A percentile compares a stretch with the other conserved stretches of the same genome.
phyloP scores from a whole-genome alignment of 805 yeast genomes.

The Ogataea minuta region DNA sequence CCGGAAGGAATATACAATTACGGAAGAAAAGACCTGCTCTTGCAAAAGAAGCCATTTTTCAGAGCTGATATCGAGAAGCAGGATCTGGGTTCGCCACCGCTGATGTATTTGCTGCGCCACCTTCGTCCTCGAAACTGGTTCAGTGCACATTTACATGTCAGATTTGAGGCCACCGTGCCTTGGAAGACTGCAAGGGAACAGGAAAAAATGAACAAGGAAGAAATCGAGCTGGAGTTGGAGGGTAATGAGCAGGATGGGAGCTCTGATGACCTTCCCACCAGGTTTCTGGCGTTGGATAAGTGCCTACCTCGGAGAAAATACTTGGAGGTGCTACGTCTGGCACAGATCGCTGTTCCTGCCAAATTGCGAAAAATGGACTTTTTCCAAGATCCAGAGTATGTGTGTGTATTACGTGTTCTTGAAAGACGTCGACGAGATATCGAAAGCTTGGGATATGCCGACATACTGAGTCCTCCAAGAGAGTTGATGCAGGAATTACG shows the following conservation, averaged over 20 bases:
- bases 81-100: constrained; percentile 70
- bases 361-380: constrained; percentile 25
- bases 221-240: constrained; percentile 11
- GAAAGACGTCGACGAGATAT: constrained; percentile 5
- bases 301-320: constrained; percentile 66
- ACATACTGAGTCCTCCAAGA: too few species aligned
- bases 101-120: constrained; percentile 48
- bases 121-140: constrained; percentile 76
- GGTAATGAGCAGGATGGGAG: constrained; percentile 16
- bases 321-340: constrained; percentile 50
- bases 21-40: constrained; percentile 55
- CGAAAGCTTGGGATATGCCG: too few species aligned
- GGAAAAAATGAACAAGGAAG: constrained; percentile 10
- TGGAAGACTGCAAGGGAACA: constrained; percentile 17
- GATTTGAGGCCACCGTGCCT: constrained; percentile 55
- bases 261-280: constrained; percentile 23
- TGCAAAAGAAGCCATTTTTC: constrained; percentile 66
- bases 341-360: constrained; percentile 24
- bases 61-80: constrained; percentile 56
- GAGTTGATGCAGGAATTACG: too few species aligned
- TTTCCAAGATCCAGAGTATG: constrained; percentile 39
- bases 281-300: constrained; percentile 81
- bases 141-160: constrained; percentile 85
- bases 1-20: constrained; percentile 71
- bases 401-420: constrained; percentile 22